A percentile compares a stretch with the other conserved stretches of the same genome.
These are phyloP conservation scores for Stephanodiscus triporus DNA, from an alignment of 108 stramenopile genomes.

Conservation along the genomic window DNA sequence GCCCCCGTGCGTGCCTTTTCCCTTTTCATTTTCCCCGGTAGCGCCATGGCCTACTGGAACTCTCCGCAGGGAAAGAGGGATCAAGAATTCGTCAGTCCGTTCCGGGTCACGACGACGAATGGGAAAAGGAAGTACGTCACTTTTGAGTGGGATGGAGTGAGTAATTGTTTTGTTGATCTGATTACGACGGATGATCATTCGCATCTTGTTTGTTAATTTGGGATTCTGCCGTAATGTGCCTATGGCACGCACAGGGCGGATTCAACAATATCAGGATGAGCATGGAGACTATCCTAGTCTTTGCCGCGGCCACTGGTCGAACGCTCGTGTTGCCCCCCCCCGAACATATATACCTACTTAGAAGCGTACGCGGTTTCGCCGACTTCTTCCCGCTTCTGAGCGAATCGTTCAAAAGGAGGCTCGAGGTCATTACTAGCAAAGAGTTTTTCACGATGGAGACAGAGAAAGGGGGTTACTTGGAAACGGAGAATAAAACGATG, in stretches of 20 bases:
- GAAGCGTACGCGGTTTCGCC: slow-evolving; percentile 61
- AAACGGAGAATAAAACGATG: slow-evolving; percentile 12
- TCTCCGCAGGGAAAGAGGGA: slow-evolving; percentile 73
- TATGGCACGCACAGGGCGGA: slow-evolving; percentile 28
- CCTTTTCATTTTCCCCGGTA: no score
- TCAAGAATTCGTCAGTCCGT: slow-evolving; percentile 67
- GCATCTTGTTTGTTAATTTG: not conserved
- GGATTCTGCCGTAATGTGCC: not conserved
- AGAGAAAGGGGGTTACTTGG: slow-evolving; percentile 35
- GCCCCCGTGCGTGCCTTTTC: slow-evolving; percentile 4
- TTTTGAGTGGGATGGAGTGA: slow-evolving; percentile 73
- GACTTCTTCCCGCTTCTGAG: slow-evolving; percentile 82
- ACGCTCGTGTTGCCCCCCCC: slow-evolving; percentile 91
- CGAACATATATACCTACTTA: slow-evolving; percentile 73
- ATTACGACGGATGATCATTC: no score
- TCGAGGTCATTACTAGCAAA: slow-evolving; percentile 65
- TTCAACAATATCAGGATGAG: slow-evolving; percentile 86
- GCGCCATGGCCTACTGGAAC: slow-evolving; percentile 83
- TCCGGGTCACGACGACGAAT: slow-evolving; percentile 28
- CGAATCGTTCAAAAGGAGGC: slow-evolving; percentile 56
- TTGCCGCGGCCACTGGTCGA: slow-evolving; percentile 86
- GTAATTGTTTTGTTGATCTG: not conserved
- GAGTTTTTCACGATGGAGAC: slow-evolving; percentile 67
- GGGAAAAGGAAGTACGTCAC: slow-evolving; percentile 62
- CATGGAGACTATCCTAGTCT: slow-evolving; percentile 86